These are phyloP conservation scores for Tillandsia leiboldiana DNA, from an alignment of 176 grass and related monocot genomes.

Conservation along the genomic window DNA sequence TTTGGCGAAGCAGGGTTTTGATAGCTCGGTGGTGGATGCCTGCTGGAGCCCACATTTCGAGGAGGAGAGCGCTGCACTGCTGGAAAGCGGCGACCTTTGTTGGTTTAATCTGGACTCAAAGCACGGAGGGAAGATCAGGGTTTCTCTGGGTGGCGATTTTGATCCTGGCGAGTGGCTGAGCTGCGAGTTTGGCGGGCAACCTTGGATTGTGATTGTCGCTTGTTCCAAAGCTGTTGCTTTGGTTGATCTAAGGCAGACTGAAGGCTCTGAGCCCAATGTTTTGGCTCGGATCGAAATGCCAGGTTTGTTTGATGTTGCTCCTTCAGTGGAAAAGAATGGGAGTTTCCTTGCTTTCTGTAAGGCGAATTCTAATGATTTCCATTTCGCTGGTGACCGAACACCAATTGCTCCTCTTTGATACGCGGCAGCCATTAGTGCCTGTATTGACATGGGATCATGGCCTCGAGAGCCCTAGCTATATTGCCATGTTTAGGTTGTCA, in stretches of 20 bases:
- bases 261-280: constrained; percentile 23
- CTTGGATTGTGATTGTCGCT: constrained; percentile 51
- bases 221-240: constrained; percentile 36
- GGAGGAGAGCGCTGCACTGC: constrained; percentile 39
- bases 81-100: constrained; percentile 62
- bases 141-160: constrained; percentile 25
- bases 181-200: constrained; percentile 59
- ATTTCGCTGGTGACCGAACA: constrained; percentile 47
- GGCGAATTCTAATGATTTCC: constrained; percentile 52
- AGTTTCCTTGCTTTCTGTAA: constrained; percentile 68
- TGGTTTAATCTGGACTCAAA: constrained; percentile 53
- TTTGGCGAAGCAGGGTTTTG: constrained; percentile 42
- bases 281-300: constrained; percentile 35
- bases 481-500: constrained; percentile 56
- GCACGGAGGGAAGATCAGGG: constrained; percentile 32
- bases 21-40: constrained; percentile 38
- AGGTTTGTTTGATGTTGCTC: constrained; percentile 36
- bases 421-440: constrained; percentile 36
- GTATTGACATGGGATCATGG: constrained; percentile 60
- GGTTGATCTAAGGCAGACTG: constrained; percentile 56
- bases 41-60: constrained; percentile 67
- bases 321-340: constrained; percentile 27
- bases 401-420: constrained; percentile 59
- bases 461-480: constrained; percentile 44
- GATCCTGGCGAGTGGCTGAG: constrained; percentile 45